Conservation (phyloP, 1,139 yeast species). For the Magnusiomyces sp. region DNA sequence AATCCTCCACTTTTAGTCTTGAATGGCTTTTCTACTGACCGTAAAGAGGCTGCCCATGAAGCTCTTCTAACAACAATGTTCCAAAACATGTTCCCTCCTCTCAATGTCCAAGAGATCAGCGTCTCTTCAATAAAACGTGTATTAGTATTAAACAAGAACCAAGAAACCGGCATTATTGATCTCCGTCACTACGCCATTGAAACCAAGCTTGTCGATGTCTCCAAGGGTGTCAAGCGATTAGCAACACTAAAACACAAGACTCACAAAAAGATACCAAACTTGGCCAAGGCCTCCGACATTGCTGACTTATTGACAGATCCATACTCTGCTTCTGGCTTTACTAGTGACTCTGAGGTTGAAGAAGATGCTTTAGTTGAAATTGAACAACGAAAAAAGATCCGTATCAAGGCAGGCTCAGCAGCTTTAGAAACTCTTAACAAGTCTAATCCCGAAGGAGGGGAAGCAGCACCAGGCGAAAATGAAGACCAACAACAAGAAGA, state of each 20-base stretch:
- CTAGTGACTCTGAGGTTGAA: conserved; percentile 90
- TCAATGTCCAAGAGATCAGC: conserved; percentile 72
- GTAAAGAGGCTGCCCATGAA: conserved; percentile 40
- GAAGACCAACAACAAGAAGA: conserved; percentile 23
- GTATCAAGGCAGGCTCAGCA: conserved; percentile 14
- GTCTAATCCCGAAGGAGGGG: conserved; percentile 6
- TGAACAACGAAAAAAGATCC: conserved; percentile 30
- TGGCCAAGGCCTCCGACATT: conserved; percentile 61
- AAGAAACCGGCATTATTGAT: conserved; percentile 63
- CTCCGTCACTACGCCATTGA: conserved; percentile 86
- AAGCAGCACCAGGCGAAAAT: background rate
- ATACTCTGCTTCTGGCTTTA: conserved; percentile 63
- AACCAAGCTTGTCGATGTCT: conserved; percentile 78
- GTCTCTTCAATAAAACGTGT: conserved; percentile 75
- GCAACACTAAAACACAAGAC: conserved; percentile 41
- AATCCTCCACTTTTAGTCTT: conserved; percentile 86
- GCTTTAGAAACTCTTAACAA: conserved; percentile 7
- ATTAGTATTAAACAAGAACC: conserved; percentile 67
- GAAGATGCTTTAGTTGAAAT: conserved; percentile 77
- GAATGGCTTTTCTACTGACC: conserved; percentile 66
- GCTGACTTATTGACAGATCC: conserved; percentile 81
- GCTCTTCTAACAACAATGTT: conserved; percentile 80
- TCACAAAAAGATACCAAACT: conserved; percentile 66
- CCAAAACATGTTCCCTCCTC: conserved; percentile 94
- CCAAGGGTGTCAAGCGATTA: conserved; percentile 69